Evolutionary conservation across 345 rosid species (phyloP).

Genomic region (Jatropha curcas): DNA sequence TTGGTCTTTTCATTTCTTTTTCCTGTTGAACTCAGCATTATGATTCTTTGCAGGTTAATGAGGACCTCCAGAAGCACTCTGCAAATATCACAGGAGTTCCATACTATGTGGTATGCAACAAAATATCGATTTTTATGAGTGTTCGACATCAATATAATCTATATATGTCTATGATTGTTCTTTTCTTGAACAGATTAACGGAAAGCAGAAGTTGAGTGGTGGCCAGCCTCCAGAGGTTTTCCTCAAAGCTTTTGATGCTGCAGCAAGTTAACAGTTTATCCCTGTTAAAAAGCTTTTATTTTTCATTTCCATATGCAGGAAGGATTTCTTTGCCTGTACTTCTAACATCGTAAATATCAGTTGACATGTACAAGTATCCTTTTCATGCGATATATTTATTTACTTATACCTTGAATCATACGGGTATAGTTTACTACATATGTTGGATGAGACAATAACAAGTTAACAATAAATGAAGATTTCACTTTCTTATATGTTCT

Average conservation of each 20-base stretch:
- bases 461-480: neutral
- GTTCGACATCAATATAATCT: neutral
- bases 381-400: neutral
- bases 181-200: slow-evolving; percentile 65
- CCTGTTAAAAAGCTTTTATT: neutral
- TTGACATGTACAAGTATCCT: neutral
- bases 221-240: slow-evolving; percentile 79
- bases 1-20: no score
- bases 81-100: slow-evolving; percentile 70
- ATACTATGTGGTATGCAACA: slow-evolving; percentile 56
- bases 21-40: no score
- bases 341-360: neutral
- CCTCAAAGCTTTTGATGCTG: slow-evolving; percentile 58
- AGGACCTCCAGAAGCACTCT: slow-evolving; percentile 68
- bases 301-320: neutral
- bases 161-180: neutral
- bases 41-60: slow-evolving; percentile 52
- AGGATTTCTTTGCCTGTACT: neutral
- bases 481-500: neutral
- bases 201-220: slow-evolving; percentile 70
- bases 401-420: neutral
- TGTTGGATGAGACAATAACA: neutral
- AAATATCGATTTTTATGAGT: neutral
- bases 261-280: slow-evolving; percentile 33
- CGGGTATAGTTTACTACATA: neutral